phyloP scores from a whole-genome alignment of 805 yeast species.

The Saccharomycopsis synnaedendra region DNA sequence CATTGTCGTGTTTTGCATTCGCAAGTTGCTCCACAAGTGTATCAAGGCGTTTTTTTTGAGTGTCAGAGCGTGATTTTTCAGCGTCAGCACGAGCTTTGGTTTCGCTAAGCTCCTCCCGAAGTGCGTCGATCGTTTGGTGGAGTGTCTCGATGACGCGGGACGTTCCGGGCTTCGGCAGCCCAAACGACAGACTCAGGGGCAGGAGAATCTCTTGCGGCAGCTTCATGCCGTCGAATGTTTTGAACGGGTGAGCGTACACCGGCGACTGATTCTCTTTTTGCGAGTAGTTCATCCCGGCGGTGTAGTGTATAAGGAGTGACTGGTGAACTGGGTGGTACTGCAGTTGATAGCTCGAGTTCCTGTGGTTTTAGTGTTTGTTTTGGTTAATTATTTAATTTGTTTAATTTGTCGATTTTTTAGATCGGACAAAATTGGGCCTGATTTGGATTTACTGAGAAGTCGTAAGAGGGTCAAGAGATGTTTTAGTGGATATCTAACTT shows the following conservation, averaged over 20 bases:
- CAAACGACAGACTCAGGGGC: slow-evolving; percentile 2
- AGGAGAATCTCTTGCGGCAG: slow-evolving; percentile 8
- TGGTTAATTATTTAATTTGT: too few relatives aligned
- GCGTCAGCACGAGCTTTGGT: slow-evolving; percentile 32
- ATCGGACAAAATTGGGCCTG: not conserved
- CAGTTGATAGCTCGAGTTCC: too few relatives aligned
- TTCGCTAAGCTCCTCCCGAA: slow-evolving; percentile 34
- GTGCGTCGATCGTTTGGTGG: slow-evolving; percentile 37
- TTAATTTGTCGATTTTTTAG: too few relatives aligned
- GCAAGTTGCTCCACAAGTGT: slow-evolving; percentile 52
- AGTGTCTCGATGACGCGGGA: slow-evolving; percentile 20
- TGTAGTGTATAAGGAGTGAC: not conserved
- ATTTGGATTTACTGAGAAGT: not conserved
- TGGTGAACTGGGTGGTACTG: not conserved
- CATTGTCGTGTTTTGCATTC: slow-evolving; percentile 67
- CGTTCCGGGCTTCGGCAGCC: slow-evolving; percentile 16
- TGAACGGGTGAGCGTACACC: not conserved
- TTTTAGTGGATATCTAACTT: not conserved
- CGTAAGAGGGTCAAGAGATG: not conserved
- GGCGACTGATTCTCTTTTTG: slow-evolving; percentile 9
- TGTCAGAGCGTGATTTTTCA: slow-evolving; percentile 40
- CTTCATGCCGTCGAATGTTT: not conserved
- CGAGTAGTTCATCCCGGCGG: slow-evolving; percentile 5
- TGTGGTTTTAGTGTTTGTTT: too few relatives aligned
- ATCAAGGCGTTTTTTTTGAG: slow-evolving; percentile 37